Conservation (phyloP, 768 basidiomycete species). For the Lentinula raphanica region DNA sequence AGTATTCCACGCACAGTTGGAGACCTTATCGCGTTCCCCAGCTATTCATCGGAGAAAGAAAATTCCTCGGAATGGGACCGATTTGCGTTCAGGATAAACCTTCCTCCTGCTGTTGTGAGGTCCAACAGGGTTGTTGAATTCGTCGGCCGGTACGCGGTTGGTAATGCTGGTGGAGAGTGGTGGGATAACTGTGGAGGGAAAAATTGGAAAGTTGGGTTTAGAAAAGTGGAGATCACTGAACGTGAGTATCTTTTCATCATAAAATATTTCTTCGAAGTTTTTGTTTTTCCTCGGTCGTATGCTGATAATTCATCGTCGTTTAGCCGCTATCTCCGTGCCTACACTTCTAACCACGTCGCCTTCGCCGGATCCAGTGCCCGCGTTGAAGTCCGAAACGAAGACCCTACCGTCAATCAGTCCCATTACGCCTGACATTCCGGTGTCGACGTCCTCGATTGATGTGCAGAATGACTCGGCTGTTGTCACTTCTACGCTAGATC, state of each 20-base stretch:
- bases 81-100: constrained; percentile 53
- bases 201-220: constrained; percentile 79
- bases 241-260: not conserved
- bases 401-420: not conserved
- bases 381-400: not conserved
- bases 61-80: constrained; percentile 41
- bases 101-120: constrained; percentile 31
- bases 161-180: constrained; percentile 54
- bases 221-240: not conserved
- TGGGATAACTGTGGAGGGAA: constrained; percentile 87
- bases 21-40: constrained; percentile 29
- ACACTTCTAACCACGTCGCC: not conserved
- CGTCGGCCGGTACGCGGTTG: constrained; percentile 27
- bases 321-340: not conserved
- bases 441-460: not conserved
- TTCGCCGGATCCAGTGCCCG: not conserved
- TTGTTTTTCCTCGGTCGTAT: not conserved
- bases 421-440: not conserved
- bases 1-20: constrained; percentile 16
- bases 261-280: not conserved
- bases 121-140: constrained; percentile 23
- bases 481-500: not conserved
- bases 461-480: too few species aligned
- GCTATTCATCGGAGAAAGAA: not conserved
- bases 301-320: not conserved